Evolutionary conservation across 2,329 filamentous ascomycete species (phyloP), one percentile per base, ranked within the genome.

Genomic region (Botrytis elliptica): DNA sequence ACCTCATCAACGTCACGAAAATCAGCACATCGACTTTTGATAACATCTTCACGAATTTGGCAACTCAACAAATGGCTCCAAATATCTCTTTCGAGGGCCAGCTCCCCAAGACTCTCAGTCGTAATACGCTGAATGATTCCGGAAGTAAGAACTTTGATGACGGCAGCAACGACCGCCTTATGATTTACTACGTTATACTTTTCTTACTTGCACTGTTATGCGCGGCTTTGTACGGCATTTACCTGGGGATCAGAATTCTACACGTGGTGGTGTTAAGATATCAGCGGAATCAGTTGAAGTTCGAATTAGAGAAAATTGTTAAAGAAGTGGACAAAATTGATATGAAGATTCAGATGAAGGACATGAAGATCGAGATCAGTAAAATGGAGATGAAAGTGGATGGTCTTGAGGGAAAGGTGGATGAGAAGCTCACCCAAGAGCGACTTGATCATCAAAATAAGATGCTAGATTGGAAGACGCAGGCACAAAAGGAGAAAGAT

Each of bases 241-340:
- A 52, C 49, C 4, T 12, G 9, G 6, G 4, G 1, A n/a, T 52
- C 25, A 25, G 4, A n/a, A 5, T 25, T 25, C 0, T 52, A n/a
- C 22, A n/a, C 4, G 10, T 0, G n/a, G 1, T 1, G 22, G 1
- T 12, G 22, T 10, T 5, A 14, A 1, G 2, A n/a, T 12, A 0
- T 14, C 10, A 4, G 3, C 8, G 20, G 22, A 25, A 9, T 49
- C 4, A 3, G 4, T n/a, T 16, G 5, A 3, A 55, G 49, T 16
- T 3, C 3, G 16, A 12, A 29, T 29, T 29, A n/a, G 9, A 29
- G 52, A 2, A 18, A 14, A 29, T 18, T 29, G 14, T 9, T 18
- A 2, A 57, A 1, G 18, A 29, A 18, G 16, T 57, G n/a, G n/a
- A 9, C 14, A 18, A 29, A 18, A 29, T 57, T 57, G n/a, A 8